Conservation (phyloP, 2,329 filamentous ascomycete genomes). For the Rhynchosporium graminicola region DNA sequence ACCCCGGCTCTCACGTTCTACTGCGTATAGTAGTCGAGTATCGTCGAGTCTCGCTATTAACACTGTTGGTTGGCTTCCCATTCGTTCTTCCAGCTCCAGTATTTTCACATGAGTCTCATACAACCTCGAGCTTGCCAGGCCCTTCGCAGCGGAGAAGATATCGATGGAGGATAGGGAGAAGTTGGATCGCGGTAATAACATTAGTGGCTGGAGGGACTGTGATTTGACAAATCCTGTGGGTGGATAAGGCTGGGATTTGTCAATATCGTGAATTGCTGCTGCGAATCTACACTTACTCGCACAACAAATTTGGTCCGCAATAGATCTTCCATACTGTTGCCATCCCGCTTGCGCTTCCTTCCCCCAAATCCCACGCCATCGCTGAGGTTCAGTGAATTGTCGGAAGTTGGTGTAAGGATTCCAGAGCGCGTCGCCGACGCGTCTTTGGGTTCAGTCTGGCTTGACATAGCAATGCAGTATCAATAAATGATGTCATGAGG, state of each 20-base stretch:
- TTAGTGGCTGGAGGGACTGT: conserved; percentile 58
- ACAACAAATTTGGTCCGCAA: conserved; percentile 41
- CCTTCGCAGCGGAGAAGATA: conserved; percentile 51
- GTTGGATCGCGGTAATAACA: conserved; percentile 62
- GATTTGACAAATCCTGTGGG: conserved; percentile 54
- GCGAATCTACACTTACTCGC: conserved; percentile 35
- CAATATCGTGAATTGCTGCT: conserved; percentile 12
- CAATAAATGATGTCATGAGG: conserved; percentile 37
- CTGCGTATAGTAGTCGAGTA: conserved; percentile 55
- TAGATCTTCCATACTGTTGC: conserved; percentile 38
- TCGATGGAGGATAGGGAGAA: conserved; percentile 64
- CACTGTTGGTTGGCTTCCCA: conserved; percentile 55
- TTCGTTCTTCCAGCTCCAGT: conserved; percentile 63
- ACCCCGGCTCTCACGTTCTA: conserved; percentile 64
- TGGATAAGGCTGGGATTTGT: conserved; percentile 54
- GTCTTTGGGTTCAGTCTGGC: conserved; percentile 34
- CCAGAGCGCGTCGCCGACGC: conserved; percentile 38
- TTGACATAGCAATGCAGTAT: conserved; percentile 40
- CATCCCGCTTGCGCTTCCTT: conserved; percentile 42
- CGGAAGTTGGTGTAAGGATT: conserved; percentile 38
- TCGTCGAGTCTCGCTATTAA: conserved; percentile 62
- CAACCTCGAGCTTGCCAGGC: conserved; percentile 54
- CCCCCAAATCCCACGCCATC: conserved; percentile 26
- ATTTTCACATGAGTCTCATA: conserved; percentile 65
- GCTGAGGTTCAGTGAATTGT: conserved; percentile 30